Evolutionary conservation across 495 filamentous ascomycete species (phyloP).

Genomic region (Hypomontagnella submonticulosa): DNA sequence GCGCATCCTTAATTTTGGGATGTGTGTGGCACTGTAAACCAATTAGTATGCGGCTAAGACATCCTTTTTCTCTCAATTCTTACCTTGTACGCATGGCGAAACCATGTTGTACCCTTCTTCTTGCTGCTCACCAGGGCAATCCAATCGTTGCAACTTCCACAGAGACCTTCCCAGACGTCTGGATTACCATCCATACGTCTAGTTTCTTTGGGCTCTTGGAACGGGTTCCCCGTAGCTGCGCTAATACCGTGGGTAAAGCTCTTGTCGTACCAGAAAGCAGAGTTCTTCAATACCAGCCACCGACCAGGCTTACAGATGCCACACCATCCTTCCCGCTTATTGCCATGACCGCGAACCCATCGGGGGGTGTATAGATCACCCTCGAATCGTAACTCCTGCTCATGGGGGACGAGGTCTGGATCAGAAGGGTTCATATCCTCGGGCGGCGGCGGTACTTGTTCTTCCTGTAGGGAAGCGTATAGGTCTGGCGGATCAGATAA

Average conservation of each 20-base stretch:
- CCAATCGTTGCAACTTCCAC: slow-evolving; percentile 81
- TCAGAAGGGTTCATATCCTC: slow-evolving; percentile 81
- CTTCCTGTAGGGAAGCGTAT: slow-evolving; percentile 74
- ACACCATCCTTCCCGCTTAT: slow-evolving; percentile 87
- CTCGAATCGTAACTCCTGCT: slow-evolving; percentile 80
- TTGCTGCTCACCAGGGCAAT: slow-evolving; percentile 82
- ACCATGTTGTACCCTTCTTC: slow-evolving; percentile 89
- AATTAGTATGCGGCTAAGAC: slow-evolving; percentile 17
- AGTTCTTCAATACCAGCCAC: slow-evolving; percentile 86
- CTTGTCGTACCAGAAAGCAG: slow-evolving; percentile 89
- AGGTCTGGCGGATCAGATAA: slow-evolving; percentile 76
- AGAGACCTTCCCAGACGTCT: slow-evolving; percentile 83
- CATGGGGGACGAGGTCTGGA: slow-evolving; percentile 73
- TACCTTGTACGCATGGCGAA: slow-evolving; percentile 85
- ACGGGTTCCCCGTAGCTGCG: slow-evolving; percentile 77
- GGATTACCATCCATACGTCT: slow-evolving; percentile 80
- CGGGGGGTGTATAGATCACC: slow-evolving; percentile 81
- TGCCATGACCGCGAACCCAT: slow-evolving; percentile 82
- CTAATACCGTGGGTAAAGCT: slow-evolving; percentile 84
- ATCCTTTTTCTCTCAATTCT: slow-evolving; percentile 34
- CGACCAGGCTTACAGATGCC: slow-evolving; percentile 84
- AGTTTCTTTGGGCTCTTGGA: slow-evolving; percentile 76
- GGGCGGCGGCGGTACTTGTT: slow-evolving; percentile 73
- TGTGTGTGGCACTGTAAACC: slow-evolving; percentile 75
- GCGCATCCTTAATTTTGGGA: slow-evolving; percentile 76